phyloP scores from a whole-genome alignment of 2,329 filamentous ascomycete species.

The Rhynchosporium agropyri region DNA sequence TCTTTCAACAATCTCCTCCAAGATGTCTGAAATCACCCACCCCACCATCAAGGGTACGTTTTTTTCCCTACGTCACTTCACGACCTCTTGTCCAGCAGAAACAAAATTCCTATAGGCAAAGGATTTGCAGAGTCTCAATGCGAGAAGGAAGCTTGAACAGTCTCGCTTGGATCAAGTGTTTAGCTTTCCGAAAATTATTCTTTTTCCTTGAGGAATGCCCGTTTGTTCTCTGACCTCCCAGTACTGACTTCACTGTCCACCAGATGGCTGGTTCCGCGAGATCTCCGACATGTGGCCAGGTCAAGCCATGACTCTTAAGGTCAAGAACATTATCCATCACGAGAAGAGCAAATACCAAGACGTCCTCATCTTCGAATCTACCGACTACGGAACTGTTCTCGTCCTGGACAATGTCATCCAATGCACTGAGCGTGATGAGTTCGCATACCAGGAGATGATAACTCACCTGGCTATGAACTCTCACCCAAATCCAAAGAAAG shows the following conservation, averaged over 20 bases:
- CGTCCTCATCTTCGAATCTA: constrained; percentile 97
- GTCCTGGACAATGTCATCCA: constrained; percentile 99
- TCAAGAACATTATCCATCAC: constrained; percentile 97
- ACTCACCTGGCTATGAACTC: constrained; percentile 98
- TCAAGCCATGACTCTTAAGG: constrained; percentile 97
- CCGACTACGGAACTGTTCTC: constrained; percentile 92
- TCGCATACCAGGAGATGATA: constrained; percentile 99
- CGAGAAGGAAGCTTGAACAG: not conserved
- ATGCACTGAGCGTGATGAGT: constrained; percentile 97
- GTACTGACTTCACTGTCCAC: constrained; percentile 19
- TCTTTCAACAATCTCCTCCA: constrained; percentile 3
- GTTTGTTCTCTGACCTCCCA: constrained; percentile 12
- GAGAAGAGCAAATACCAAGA: constrained; percentile 99
- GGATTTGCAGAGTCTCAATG: too few relatives aligned
- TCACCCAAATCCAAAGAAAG: constrained; percentile 97
- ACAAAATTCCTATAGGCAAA: not conserved
- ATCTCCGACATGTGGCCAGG: constrained; percentile 98
- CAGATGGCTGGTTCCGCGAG: constrained; percentile 99
- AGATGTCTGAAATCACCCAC: constrained; percentile 59
- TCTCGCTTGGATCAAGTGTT: not conserved
- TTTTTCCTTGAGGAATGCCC: not conserved
- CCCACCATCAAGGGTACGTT: constrained; percentile 59
- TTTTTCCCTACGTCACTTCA: constrained; percentile 16
- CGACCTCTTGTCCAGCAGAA: not conserved
- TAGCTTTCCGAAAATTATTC: not conserved